Evolutionary conservation across 148 eudicot genomes (phyloP), one percentile per base, ranked within the genome.

Genomic region (Persicaria tinctoria): DNA sequence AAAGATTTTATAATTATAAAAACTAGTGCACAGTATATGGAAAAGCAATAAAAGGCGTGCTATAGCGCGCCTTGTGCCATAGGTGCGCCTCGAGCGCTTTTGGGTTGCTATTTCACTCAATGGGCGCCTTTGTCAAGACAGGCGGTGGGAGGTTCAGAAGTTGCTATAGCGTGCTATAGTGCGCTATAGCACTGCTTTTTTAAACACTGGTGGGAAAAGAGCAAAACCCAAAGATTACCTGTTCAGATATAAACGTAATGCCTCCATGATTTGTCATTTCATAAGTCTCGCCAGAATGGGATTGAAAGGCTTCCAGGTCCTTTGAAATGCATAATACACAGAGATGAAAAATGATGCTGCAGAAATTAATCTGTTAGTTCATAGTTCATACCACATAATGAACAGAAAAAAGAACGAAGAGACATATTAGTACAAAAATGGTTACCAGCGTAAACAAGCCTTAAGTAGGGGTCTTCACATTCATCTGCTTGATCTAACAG

Each of bases 301-400:
- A 82, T 95, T 95, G 74, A 95, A 95, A 38, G 99, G 99, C 90
- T 95, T 95, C 99, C 99, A 95, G 72, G 97, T 90, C 51, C 99
- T 88, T 78, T 90, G 97, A 70, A 78, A 85, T 77, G 99, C 96
- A 80, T 83, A 90, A 78, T 90, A 95, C 38, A 92, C 87, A 74
- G 99, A 89, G 72, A 95, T 83, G 77, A 88, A 88, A 91, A 91
- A 95, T 14, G 97, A 77, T 60, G 97, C 99, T 95, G 90, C 80
- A 81, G 71, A 75, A 16, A 49, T 56, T 23, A 75, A 63, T 46
- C 70, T 70, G 63, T 72, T 45, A 17, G 59, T 71, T 74, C 66
- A 60, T 60, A 60, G 23, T 20, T 20, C 23, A 20, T 20, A 20
- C 13, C 66, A 23, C 14, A 3, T 60, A 8, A 20, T 60, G 11